Percentiles rank a stretch among this genome's conserved stretches.
Conservation (phyloP, 2,329 filamentous ascomycete species). For the Colletotrichum sp. region DNA sequence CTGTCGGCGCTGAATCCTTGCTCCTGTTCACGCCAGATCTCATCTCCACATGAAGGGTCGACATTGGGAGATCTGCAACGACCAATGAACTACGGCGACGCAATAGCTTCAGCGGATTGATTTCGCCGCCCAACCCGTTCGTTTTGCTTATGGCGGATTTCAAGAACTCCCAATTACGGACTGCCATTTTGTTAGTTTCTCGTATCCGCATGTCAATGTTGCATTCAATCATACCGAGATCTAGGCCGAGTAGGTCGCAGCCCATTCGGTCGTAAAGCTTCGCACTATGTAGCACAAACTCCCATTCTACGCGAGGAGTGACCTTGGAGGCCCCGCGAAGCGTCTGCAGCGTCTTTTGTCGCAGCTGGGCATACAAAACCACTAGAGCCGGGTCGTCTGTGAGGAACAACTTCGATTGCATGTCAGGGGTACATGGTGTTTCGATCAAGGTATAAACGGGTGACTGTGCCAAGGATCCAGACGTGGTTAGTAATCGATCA, state of each 20-base stretch:
- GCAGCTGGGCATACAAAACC: slow-evolving; percentile 84
- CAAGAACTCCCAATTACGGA: slow-evolving; percentile 83
- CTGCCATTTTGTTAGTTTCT: slow-evolving; percentile 40
- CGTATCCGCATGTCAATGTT: neutral
- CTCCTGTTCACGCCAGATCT: slow-evolving; percentile 42
- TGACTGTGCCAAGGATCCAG: slow-evolving; percentile 54
- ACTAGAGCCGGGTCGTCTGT: slow-evolving; percentile 91
- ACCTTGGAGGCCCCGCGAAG: slow-evolving; percentile 85
- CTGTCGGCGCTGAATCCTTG: slow-evolving; percentile 69
- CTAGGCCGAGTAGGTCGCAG: slow-evolving; percentile 86
- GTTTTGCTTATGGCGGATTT: slow-evolving; percentile 41
- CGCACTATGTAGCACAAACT: slow-evolving; percentile 87
- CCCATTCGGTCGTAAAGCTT: slow-evolving; percentile 89
- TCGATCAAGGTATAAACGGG: slow-evolving; percentile 78
- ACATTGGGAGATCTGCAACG: slow-evolving; percentile 72
- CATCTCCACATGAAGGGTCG: slow-evolving; percentile 45
- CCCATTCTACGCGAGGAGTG: slow-evolving; percentile 80
- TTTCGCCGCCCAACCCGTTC: slow-evolving; percentile 48
- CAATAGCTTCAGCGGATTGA: slow-evolving; percentile 72
- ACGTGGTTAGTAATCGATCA: neutral
- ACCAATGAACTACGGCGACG: slow-evolving; percentile 78
- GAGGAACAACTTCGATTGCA: slow-evolving; percentile 79
- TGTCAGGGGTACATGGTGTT: slow-evolving; percentile 69
- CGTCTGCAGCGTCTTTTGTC: slow-evolving; percentile 81
- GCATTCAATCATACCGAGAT: slow-evolving; percentile 67